Percentiles rank a stretch among this genome's conserved stretches.
Evolutionary conservation across 257 asterid genomes (phyloP).

Genomic region (Paraleonurus japonicus): DNA sequence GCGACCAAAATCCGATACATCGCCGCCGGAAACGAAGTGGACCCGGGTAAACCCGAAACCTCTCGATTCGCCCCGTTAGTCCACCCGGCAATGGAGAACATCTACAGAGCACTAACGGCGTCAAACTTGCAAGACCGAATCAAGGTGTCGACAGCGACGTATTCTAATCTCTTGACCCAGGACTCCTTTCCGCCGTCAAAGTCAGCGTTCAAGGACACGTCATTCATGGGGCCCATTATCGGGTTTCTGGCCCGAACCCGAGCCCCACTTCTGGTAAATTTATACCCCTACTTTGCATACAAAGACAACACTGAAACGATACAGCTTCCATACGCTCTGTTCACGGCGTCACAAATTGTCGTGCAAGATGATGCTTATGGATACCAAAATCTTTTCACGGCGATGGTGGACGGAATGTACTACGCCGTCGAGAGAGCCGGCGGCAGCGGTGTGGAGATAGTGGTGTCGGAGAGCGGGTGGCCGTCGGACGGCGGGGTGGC

Average conservation of each 20-base stretch:
- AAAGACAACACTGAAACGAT: not conserved
- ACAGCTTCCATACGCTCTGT: conserved; percentile 32
- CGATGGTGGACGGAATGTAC: conserved; percentile 44
- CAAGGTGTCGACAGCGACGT: conserved; percentile 38
- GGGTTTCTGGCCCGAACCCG: conserved; percentile 9
- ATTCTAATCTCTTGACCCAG: conserved; percentile 14
- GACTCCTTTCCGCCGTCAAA: conserved; percentile 37
- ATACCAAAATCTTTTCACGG: conserved; percentile 45
- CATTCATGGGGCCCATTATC: conserved; percentile 27
- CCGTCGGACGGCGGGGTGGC: conserved; percentile 47
- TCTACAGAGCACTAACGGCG: conserved; percentile 21
- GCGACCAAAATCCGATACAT: conserved; percentile 37
- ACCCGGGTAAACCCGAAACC: conserved; percentile 9
- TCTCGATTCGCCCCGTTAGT: not conserved
- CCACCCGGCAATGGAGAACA: conserved; percentile 34
- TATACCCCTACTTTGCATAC: conserved; percentile 47
- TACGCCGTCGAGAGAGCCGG: conserved; percentile 47
- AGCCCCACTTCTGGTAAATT: conserved; percentile 33
- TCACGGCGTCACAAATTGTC: not conserved
- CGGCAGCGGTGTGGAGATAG: conserved; percentile 14
- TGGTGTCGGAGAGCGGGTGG: conserved; percentile 68
- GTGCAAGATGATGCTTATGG: not conserved
- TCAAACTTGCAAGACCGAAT: conserved; percentile 19
- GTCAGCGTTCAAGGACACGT: not conserved
- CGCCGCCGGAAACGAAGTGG: conserved; percentile 45